Percentiles rank a stretch among this genome's conserved stretches.
These are phyloP conservation scores for Ceratocystis cacaofunesta DNA, from an alignment of 2,329 filamentous ascomycete genomes.

Conservation along the genomic window DNA sequence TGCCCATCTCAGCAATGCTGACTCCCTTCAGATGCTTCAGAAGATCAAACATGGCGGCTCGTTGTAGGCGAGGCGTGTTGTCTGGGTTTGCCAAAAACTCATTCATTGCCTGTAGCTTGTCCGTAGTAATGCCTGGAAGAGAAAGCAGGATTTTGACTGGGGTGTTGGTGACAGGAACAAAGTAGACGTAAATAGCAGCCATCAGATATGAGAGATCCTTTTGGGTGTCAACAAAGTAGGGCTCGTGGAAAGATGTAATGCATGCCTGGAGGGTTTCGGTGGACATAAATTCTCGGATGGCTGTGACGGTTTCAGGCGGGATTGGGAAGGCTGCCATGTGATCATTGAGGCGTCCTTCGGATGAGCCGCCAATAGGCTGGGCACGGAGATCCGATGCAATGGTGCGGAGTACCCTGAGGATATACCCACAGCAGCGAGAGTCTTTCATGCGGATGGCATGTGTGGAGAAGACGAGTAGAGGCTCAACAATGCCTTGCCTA, in stretches of 20 bases:
- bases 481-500: slow-evolving; percentile 65
- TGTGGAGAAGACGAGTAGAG: slow-evolving; percentile 79
- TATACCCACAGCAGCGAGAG: slow-evolving; percentile 71
- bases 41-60: slow-evolving; percentile 68
- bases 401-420: slow-evolving; percentile 71
- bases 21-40: slow-evolving; percentile 78
- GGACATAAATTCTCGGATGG: slow-evolving; percentile 78
- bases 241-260: slow-evolving; percentile 80
- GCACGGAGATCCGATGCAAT: slow-evolving; percentile 61
- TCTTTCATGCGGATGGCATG: slow-evolving; percentile 84
- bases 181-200: slow-evolving; percentile 67
- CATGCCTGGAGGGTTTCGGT: slow-evolving; percentile 79
- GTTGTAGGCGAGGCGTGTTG: slow-evolving; percentile 57
- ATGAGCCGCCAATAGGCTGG: not conserved
- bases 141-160: slow-evolving; percentile 63
- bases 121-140: slow-evolving; percentile 58
- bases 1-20: slow-evolving; percentile 85
- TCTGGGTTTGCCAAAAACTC: slow-evolving; percentile 42
- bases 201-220: slow-evolving; percentile 83
- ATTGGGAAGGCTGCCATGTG: slow-evolving; percentile 30
- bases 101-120: slow-evolving; percentile 51
- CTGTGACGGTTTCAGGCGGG: slow-evolving; percentile 40
- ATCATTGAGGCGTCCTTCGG: slow-evolving; percentile 21
- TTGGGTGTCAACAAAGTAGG: slow-evolving; percentile 92
- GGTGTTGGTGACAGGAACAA: slow-evolving; percentile 52